Conservation (phyloP, 306 rosid species). For the Cucumis melo region DNA sequence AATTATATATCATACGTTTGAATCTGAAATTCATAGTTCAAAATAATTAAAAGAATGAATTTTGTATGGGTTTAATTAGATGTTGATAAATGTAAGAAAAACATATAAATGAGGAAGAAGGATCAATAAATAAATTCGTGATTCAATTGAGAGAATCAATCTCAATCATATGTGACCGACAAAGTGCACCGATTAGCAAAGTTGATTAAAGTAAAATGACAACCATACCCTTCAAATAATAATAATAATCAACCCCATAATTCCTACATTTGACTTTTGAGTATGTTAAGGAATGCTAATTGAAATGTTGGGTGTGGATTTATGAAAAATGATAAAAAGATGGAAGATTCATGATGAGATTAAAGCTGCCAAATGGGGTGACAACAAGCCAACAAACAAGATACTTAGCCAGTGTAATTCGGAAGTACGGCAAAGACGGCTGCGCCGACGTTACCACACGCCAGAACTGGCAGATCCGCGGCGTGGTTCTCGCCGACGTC, state of each 20-base stretch:
- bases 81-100: too few species aligned
- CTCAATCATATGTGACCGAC: too few species aligned
- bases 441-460: constrained; percentile 93
- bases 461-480: constrained; percentile 96
- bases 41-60: too few species aligned
- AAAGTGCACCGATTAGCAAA: not conserved
- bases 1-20: too few species aligned
- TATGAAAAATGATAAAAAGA: not conserved
- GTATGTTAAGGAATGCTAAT: too few species aligned
- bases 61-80: too few species aligned
- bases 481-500: constrained; percentile 71
- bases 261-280: too few species aligned
- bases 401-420: constrained; percentile 65
- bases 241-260: too few species aligned
- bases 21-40: too few species aligned
- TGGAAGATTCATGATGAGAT: constrained; percentile 96
- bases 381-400: constrained; percentile 79
- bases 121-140: not conserved
- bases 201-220: not conserved
- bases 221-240: not conserved
- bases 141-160: not conserved
- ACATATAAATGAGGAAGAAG: too few species aligned
- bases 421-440: constrained; percentile 78
- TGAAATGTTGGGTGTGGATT: too few species aligned
- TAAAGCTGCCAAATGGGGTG: constrained; percentile 92